Percentiles rank a stretch among this genome's conserved stretches.
Evolutionary conservation across 495 filamentous ascomycete genomes (phyloP).

Genomic region (Daldinia caldariorum): DNA sequence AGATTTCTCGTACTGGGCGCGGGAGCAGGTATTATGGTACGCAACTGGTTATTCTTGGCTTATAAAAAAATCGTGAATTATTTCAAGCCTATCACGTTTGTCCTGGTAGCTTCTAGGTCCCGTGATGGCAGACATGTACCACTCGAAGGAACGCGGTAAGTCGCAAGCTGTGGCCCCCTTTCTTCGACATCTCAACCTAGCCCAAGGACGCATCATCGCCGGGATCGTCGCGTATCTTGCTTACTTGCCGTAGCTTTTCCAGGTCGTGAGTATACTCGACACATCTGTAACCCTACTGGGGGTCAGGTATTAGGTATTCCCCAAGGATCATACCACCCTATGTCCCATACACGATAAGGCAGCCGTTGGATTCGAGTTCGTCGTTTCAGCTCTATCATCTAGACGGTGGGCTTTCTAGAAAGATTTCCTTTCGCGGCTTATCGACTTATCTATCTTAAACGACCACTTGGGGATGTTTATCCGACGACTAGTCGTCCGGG

Average conservation of each 20-base stretch:
- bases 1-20: slow-evolving; percentile 52
- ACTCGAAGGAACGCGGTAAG: slow-evolving; percentile 44
- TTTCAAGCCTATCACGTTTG: not conserved
- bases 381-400: slow-evolving; percentile 5
- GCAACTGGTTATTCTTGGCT: not conserved
- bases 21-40: slow-evolving; percentile 44
- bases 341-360: slow-evolving; percentile 41
- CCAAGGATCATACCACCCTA: slow-evolving; percentile 57
- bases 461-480: slow-evolving; percentile 70
- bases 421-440: slow-evolving; percentile 34
- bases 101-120: slow-evolving; percentile 36
- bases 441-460: slow-evolving; percentile 64
- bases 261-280: slow-evolving; percentile 57
- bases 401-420: slow-evolving; percentile 23
- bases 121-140: slow-evolving; percentile 47
- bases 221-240: slow-evolving; percentile 56
- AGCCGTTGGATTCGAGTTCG: not conserved
- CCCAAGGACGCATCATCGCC: slow-evolving; percentile 60
- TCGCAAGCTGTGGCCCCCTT: slow-evolving; percentile 45
- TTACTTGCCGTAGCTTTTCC: slow-evolving; percentile 63
- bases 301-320: slow-evolving; percentile 51
- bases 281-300: slow-evolving; percentile 48
- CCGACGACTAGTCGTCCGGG: slow-evolving; percentile 68
- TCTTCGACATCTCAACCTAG: slow-evolving; percentile 54
- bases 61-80: not conserved